Conservation (phyloP, 257 asterid genomes). For the Cynanchum wilfordii region DNA sequence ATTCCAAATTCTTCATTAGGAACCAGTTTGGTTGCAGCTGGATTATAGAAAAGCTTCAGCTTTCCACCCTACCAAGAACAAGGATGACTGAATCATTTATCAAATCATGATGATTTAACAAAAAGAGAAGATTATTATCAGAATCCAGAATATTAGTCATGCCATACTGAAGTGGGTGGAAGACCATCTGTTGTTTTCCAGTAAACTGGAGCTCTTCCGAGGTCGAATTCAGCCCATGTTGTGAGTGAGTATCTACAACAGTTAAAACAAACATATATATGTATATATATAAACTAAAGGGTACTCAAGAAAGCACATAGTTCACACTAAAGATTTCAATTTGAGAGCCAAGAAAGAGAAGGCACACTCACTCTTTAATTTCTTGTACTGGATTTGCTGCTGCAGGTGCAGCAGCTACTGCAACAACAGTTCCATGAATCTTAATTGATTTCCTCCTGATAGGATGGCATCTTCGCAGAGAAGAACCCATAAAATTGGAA, state of each 20-base stretch:
- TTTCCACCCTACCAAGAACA: constrained; percentile 54
- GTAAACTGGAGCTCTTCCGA: constrained; percentile 75
- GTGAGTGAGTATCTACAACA: constrained; percentile 56
- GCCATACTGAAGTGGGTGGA: constrained; percentile 76
- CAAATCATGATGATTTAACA: not conserved
- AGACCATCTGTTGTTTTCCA: constrained; percentile 94
- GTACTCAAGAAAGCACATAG: not conserved
- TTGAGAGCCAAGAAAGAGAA: not conserved
- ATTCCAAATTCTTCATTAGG: constrained; percentile 68
- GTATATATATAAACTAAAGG: not conserved
- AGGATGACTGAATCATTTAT: constrained; percentile 6
- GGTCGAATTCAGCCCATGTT: constrained; percentile 83
- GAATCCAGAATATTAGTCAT: not conserved
- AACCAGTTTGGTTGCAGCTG: constrained; percentile 48
- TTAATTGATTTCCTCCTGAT: constrained; percentile 29
- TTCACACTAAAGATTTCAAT: not conserved
- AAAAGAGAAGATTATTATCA: not conserved
- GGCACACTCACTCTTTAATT: constrained; percentile 53
- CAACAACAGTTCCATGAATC: constrained; percentile 37
- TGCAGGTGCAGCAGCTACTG: constrained; percentile 21
- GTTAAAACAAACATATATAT: not conserved
- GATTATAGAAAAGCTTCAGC: constrained; percentile 75
- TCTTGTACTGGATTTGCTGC: constrained; percentile 46
- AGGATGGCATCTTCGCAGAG: constrained; percentile 22
- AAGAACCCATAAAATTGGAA: constrained; percentile 38